A percentile compares a stretch with the other conserved stretches of the same genome.
These are phyloP conservation scores for Cadophora sp. DNA, from an alignment of 2,329 filamentous ascomycete genomes.

Conservation along the genomic window DNA sequence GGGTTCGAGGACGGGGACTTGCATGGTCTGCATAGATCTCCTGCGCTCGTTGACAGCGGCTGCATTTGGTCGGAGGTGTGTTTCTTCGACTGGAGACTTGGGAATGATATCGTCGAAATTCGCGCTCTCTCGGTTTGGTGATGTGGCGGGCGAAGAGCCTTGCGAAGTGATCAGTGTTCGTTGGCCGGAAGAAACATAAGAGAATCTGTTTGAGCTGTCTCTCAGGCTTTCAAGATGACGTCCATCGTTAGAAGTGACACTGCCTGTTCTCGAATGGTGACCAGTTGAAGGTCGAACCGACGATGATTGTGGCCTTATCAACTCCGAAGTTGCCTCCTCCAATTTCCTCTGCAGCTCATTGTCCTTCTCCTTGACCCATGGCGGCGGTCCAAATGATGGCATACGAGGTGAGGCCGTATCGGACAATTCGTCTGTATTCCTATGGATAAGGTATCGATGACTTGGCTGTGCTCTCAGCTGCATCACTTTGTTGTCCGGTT, in stretches of 20 bases:
- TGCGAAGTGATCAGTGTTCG: slow-evolving; percentile 65
- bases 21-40: slow-evolving; percentile 41
- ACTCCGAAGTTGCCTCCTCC: slow-evolving; percentile 28
- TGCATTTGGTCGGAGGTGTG: slow-evolving; percentile 38
- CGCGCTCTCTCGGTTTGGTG: slow-evolving; percentile 61
- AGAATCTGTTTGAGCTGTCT: slow-evolving; percentile 63
- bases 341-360: slow-evolving; percentile 27
- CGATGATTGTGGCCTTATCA: slow-evolving; percentile 20
- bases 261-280: slow-evolving; percentile 63
- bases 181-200: slow-evolving; percentile 66
- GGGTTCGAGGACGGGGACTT: slow-evolving; percentile 32
- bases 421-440: slow-evolving; percentile 35
- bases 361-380: slow-evolving; percentile 33
- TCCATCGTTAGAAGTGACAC: slow-evolving; percentile 63
- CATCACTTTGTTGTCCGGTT: slow-evolving; percentile 48
- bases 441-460: slow-evolving; percentile 38
- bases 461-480: slow-evolving; percentile 39
- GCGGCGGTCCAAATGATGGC: slow-evolving; percentile 28
- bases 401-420: slow-evolving; percentile 32
- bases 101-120: slow-evolving; percentile 36
- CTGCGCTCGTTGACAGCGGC: slow-evolving; percentile 40
- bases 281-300: slow-evolving; percentile 46
- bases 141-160: slow-evolving; percentile 62
- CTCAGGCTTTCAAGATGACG: slow-evolving; percentile 63
- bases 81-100: slow-evolving; percentile 32